A percentile compares a stretch with the other conserved stretches of the same genome.
phyloP scores from a whole-genome alignment of 2,329 filamentous ascomycete genomes.

The Chalara sp. region DNA sequence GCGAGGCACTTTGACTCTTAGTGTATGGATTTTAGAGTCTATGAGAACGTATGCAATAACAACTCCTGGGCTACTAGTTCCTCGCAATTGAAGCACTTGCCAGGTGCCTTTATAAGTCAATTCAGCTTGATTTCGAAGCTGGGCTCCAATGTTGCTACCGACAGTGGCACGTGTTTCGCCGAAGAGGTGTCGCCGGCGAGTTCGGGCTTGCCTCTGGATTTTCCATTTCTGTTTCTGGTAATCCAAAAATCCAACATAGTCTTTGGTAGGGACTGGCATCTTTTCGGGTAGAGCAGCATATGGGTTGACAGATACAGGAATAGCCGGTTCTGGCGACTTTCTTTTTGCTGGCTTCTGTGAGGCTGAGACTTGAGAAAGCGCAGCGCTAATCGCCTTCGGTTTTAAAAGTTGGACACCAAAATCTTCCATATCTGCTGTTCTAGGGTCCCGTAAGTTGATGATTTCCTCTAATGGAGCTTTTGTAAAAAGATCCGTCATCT shows the following conservation, averaged over 20 bases:
- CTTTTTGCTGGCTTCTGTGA: conserved; percentile 60
- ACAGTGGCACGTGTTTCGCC: conserved; percentile 70
- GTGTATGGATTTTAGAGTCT: conserved; percentile 79
- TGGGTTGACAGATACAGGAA: conserved; percentile 61
- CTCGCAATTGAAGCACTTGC: conserved; percentile 84
- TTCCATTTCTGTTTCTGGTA: conserved; percentile 99
- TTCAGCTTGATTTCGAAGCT: conserved; percentile 89
- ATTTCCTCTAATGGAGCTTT: conserved; percentile 70
- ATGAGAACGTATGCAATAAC: conserved; percentile 88
- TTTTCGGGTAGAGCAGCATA: conserved; percentile 74
- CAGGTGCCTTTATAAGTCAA: conserved; percentile 85
- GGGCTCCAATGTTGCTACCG: conserved; percentile 58
- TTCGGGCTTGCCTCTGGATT: conserved; percentile 85
- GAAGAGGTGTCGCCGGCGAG: conserved; percentile 82
- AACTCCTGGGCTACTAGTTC: conserved; percentile 77
- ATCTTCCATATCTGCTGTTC: conserved; percentile 70
- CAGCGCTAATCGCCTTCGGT: conserved; percentile 49
- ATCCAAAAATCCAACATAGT: conserved; percentile 81
- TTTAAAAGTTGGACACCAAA: conserved; percentile 65
- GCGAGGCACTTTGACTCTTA: conserved; percentile 85
- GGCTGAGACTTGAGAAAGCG: conserved; percentile 38
- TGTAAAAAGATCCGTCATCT: conserved; percentile 87
- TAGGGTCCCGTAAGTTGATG: conserved; percentile 52
- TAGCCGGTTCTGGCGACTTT: conserved; percentile 62
- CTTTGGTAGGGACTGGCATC: conserved; percentile 78